These are phyloP conservation scores for Prototheca wickerhamii DNA, from an alignment of 163 green algal genomes.

Conservation along the genomic window DNA sequence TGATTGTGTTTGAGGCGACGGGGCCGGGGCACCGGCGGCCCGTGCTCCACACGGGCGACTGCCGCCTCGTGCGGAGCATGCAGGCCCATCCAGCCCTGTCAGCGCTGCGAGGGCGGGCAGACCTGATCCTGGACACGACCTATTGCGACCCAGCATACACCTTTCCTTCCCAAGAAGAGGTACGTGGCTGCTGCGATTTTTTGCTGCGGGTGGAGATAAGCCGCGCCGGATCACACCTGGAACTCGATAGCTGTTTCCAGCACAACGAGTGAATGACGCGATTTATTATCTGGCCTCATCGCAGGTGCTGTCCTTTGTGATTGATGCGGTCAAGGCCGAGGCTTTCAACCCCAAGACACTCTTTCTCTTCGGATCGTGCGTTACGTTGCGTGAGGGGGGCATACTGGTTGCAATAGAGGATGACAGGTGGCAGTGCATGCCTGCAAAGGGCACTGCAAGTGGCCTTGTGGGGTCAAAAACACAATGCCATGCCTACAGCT, in stretches of 20 bases:
- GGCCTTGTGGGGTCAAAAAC: too few species aligned
- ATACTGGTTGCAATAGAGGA: too few species aligned
- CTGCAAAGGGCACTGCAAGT: too few species aligned
- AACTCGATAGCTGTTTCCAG: too few species aligned
- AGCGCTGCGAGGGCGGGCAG: conserved; percentile 28
- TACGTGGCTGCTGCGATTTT: background rate
- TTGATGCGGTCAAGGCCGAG: conserved; percentile 44
- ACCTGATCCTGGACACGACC: conserved; percentile 70
- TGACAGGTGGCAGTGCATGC: too few species aligned
- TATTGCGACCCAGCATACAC: conserved; percentile 58
- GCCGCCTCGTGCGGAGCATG: conserved; percentile 33
- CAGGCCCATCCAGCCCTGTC: conserved; percentile 40
- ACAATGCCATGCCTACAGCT: too few species aligned
- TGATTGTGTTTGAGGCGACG: conserved; percentile 66
- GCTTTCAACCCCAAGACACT: conserved; percentile 43
- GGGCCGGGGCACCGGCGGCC: conserved; percentile 19
- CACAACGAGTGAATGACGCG: too few species aligned
- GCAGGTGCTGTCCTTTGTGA: conserved; percentile 35
- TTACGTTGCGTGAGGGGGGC: too few species aligned
- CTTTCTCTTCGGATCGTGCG: conserved; percentile 47
- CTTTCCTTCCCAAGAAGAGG: conserved; percentile 55
- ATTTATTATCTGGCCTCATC: too few species aligned
- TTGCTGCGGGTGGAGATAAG: background rate
- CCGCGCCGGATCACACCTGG: too few species aligned
- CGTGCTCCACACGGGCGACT: conserved; percentile 80